phyloP scores from a whole-genome alignment of 768 basidiomycete species.

The Boletus speciosus region DNA sequence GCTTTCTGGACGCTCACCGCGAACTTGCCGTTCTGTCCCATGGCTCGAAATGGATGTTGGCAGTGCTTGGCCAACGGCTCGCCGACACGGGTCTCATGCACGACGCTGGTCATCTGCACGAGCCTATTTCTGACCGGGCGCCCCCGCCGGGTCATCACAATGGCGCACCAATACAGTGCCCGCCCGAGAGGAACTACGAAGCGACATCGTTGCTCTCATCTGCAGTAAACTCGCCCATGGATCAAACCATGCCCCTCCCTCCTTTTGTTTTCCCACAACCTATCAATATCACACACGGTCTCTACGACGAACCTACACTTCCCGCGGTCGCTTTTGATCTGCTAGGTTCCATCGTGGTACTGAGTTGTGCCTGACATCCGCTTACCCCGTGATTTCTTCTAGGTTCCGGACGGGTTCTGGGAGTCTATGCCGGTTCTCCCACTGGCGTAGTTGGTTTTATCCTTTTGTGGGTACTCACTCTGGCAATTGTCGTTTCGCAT shows the following conservation, averaged over 20 bases:
- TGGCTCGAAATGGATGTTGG: background rate
- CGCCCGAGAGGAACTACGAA: conserved; percentile 11
- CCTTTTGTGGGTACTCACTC: conserved; percentile 1
- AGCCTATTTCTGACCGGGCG: background rate
- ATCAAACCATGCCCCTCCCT: background rate
- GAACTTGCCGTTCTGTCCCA: background rate
- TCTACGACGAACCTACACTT: background rate
- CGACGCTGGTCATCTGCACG: background rate
- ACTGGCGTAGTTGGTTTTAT: background rate
- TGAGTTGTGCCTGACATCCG: background rate
- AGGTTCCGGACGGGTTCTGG: background rate
- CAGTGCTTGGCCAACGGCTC: background rate
- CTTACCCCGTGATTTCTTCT: background rate
- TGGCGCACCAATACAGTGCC: conserved; percentile 1
- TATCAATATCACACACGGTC: conserved; percentile 1
- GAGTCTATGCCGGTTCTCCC: background rate
- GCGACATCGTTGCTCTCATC: background rate
- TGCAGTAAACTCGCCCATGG: background rate
- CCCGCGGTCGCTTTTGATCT: background rate
- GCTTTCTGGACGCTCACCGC: background rate
- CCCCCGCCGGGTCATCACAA: background rate
- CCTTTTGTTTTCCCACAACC: background rate
- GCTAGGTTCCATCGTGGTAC: background rate
- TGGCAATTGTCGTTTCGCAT: background rate
- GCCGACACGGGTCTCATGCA: background rate